Conservation (phyloP, 1,284 basidiomycete genomes). For the Xerocomus nothofagi region DNA sequence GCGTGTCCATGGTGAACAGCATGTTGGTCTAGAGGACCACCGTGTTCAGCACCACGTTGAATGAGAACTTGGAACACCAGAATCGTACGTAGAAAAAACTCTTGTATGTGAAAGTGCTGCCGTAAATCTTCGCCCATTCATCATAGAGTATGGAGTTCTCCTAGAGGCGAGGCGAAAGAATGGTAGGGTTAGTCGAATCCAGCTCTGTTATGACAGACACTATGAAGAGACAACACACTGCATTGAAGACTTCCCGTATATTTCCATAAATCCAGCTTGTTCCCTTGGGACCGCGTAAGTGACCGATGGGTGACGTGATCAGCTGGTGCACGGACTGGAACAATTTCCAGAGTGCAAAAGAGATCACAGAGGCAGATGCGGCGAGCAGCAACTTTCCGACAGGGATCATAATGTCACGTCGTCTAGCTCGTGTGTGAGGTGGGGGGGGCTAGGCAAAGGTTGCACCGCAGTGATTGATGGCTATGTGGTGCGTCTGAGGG, state of each 20-base stretch:
- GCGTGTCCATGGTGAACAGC: slow-evolving; percentile 3
- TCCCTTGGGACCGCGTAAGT: slow-evolving; percentile 51
- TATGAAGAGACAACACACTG: slow-evolving; percentile 30
- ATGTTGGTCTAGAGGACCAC: neutral
- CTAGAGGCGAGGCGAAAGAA: slow-evolving; percentile 20
- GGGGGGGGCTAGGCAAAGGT: no score
- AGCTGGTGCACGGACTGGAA: slow-evolving; percentile 20
- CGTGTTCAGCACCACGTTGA: neutral
- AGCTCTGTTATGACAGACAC: neutral
- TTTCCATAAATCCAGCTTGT: slow-evolving; percentile 57
- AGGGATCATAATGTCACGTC: slow-evolving; percentile 15
- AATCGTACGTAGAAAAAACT: slow-evolving; percentile 48
- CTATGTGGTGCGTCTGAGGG: no score
- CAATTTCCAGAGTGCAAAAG: slow-evolving; percentile 36
- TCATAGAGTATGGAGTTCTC: slow-evolving; percentile 43
- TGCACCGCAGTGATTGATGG: no score
- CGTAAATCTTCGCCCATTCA: slow-evolving; percentile 55
- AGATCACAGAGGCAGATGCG: slow-evolving; percentile 14
- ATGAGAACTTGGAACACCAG: neutral
- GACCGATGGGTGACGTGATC: slow-evolving; percentile 43
- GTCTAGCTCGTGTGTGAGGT: no score
- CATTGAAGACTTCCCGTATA: slow-evolving; percentile 43
- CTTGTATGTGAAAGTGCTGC: slow-evolving; percentile 49
- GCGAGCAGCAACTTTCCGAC: slow-evolving; percentile 7
- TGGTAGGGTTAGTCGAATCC: neutral